Evolutionary conservation across 1,139 yeast genomes (phyloP), one percentile per base, ranked within the genome.

Genomic region (Candida albicans): DNA sequence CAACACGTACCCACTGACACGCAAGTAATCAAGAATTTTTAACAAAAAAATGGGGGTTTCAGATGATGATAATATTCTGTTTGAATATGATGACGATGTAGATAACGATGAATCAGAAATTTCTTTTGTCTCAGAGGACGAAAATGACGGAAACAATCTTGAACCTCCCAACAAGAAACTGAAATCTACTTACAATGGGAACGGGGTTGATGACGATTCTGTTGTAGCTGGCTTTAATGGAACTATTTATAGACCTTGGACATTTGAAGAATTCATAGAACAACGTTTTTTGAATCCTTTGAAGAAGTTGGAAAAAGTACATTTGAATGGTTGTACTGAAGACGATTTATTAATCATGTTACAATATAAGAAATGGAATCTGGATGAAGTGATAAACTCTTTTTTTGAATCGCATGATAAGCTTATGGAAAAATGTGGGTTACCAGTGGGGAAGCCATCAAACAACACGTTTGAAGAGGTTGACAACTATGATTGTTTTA

Each of bases 311-410:
- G 49, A 53, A 34, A 50, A 53, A n/a, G 57, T 57, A 39, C 61
- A 60, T 33, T 53, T 56, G 48, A 77, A 57, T 42, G 70, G 44
- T 8, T 62, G 76, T 37, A 51, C 62, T 8, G 63, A 65, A 8
- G 74, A 71, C 42, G 77, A 79, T 10, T 59, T 81, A 22, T 62
- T 81, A 30, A 56, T 68, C 2, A 64, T 90, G 58, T 68, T 88
- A 35, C 81, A 84, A 41, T 62, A 69, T 44, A 84, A 72, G 59
- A 74, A 77, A 40, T 89, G 96, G 96, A 88, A 84, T 58, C 77
- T 78, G 37, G 95, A 87, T 46, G 77, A 77, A 41, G 73, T 88
- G 34, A 69, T 87, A 42, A 91, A 88, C 48, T 75, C 74, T 37
- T 87, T 77, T 64, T 81, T 85, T 56, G 84, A 78, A 39, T 68